A percentile compares a stretch with the other conserved stretches of the same genome.
phyloP scores from a whole-genome alignment of 2,329 filamentous ascomycete species.

The Cercospora zeae-maydis region DNA sequence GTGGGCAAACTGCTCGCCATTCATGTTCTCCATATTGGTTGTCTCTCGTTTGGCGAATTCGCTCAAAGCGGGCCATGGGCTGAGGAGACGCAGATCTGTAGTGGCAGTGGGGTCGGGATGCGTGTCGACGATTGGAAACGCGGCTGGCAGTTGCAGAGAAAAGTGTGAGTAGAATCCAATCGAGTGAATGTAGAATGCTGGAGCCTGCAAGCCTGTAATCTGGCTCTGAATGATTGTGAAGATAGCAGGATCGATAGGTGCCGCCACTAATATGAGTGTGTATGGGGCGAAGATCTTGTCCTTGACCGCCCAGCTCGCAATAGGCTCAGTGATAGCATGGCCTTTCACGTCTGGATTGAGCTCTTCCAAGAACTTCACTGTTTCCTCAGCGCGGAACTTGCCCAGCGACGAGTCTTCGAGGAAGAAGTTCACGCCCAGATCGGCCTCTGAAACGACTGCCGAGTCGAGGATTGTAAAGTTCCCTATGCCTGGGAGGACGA shows the following conservation, averaged over 20 bases:
- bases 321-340: slow-evolving; percentile 57
- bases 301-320: slow-evolving; percentile 44
- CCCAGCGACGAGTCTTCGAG: slow-evolving; percentile 75
- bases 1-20: slow-evolving; percentile 82
- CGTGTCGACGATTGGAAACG: slow-evolving; percentile 90
- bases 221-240: slow-evolving; percentile 51
- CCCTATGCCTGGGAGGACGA: slow-evolving; percentile 90
- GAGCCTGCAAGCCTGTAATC: slow-evolving; percentile 58
- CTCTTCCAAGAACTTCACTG: slow-evolving; percentile 73
- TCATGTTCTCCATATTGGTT: slow-evolving; percentile 61
- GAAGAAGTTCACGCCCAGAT: slow-evolving; percentile 96
- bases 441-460: slow-evolving; percentile 69
- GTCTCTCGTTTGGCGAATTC: slow-evolving; percentile 66
- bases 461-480: slow-evolving; percentile 88
- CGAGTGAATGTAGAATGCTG: slow-evolving; percentile 80
- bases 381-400: slow-evolving; percentile 72
- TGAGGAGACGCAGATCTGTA: slow-evolving; percentile 77
- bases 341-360: slow-evolving; percentile 90
- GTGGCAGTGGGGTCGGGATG: slow-evolving; percentile 85
- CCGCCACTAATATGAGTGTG: slow-evolving; percentile 59
- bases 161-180: slow-evolving; percentile 90
- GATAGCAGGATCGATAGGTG: slow-evolving; percentile 54
- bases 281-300: slow-evolving; percentile 46
- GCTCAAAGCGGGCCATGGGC: slow-evolving; percentile 78
- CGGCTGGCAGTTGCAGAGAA: slow-evolving; percentile 69